Base-by-base conservation (phyloP, 2,329 filamentous ascomycete species). In the Furcasterigmium sp. region DNA sequence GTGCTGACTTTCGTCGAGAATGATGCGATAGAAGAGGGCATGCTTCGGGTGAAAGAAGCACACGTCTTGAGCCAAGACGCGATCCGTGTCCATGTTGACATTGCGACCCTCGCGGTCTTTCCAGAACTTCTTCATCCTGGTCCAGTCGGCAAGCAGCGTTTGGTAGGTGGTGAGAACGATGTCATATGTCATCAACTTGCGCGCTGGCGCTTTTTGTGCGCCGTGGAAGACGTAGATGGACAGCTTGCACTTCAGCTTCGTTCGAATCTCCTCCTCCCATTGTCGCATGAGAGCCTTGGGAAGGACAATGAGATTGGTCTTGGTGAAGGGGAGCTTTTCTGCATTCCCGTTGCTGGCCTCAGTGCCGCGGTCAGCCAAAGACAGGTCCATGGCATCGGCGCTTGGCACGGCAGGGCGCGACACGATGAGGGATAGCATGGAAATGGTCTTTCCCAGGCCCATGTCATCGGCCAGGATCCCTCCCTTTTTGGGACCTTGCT, bases 381-480 rank as follows among this genome's bases (percentile, higher is more conserved):
- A n/a, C n/a, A n/a, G n/a, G n/a, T n/a, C n/a, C n/a, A n/a, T n/a
- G n/a, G n/a, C n/a, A n/a, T n/a, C n/a, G n/a, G 23, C 23, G 23
- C 11, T 26, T 30, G 5, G 34, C 36, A n/a, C 13, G 19, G 51
- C 32, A n/a, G 75, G 82, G 6, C 82, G 75, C 6, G 78, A 76
- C 11, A 88, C 70, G 52, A 95, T 85, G 35, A 95, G 73, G 4
- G 90, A 79, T 18, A 96, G 70, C 5, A 87, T 84, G 48, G 91
- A 88, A 19, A 95, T 84, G 0, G 87, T 91, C 63, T 93, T 91
- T 8, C 87, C 87, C 10, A 91, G 68, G 8, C 87, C 87, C 87
- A 91, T 93, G 49, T 89, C 85, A 54, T 89, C 85, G 1, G 83
- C 85, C 19, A 91, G 69, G 43, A 91, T 88, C 18, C 86, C 84